Evolutionary conservation across 352 stramenopile genomes (phyloP), one percentile per base, ranked within the genome.

Genomic region (Halophytophthora polymorphica): DNA sequence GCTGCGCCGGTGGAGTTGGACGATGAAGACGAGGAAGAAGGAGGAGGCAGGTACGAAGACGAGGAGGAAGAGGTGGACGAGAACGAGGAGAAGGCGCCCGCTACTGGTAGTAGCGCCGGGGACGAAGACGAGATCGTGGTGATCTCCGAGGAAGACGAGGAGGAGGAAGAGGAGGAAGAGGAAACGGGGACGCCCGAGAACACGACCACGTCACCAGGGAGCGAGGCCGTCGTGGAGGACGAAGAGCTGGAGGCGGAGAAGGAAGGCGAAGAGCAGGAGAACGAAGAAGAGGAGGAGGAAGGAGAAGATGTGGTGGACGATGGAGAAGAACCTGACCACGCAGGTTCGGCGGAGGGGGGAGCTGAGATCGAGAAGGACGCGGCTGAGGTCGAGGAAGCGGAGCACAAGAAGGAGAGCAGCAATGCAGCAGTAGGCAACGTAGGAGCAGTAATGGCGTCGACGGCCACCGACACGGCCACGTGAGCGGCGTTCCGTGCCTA

Each of bases 1-100:
- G 61, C 71, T 0, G 72, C 67, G 0, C 75, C 78, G 0, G 50
- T 89, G 17, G 77, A 88, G 36, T 44, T 88, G 13, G 73, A 86
- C 37, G 74, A 77, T 21, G 56, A 68, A 0, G 71, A 73, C 2
- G 72, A 82, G 2, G 71, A 76, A 3, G 46, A 61, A 0, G 52
- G 63, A 1, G 53, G 33, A n/a, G 63, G 45, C 17, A 50, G 48
- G 0, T 64, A 61, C 29, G 67, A 73, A 29, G 65, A 64, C 25
- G 58, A 63, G 6, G 68, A 66, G 19, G 56, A 66, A 13, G 57
- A 64, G 10, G 63, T 50, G 0, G 62, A 67, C 2, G 61, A 74
- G 1, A 60, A 68, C 2, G 56, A 69, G 25, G 55, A 64, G 6
- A 58, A 61, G 25, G 22, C 45, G 13, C 12, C 22, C n/a, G 22